Evolutionary conservation across 2,329 filamentous ascomycete species (phyloP), one percentile per base, ranked within the genome.

Genomic region (Aureobasidium leucospermi): DNA sequence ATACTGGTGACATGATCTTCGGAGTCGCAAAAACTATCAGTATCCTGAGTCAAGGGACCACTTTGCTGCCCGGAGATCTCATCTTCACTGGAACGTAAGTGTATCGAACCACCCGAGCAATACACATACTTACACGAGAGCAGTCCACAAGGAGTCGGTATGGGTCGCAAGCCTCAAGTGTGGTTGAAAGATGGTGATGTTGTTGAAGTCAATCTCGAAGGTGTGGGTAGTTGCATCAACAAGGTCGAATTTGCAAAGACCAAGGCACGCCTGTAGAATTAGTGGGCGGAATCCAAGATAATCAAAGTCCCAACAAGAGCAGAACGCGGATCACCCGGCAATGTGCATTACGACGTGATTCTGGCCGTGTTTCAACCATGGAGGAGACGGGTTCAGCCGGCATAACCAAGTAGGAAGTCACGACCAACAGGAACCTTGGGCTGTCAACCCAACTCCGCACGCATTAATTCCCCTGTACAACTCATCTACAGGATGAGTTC

Each of bases 141-240:
- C 56, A 85, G 81, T 9, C 87, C 86, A 0, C 80, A 84, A 62
- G 87, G 87, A 34, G 87, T 90, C 19, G 87, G 85, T 1, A 85
- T 87, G 81, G 87, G 86, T 13, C 79, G 81, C 52, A 85, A 80
- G 59, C 86, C 86, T 3, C 81, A 80, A 60, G 65, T 87, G 9
- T 89, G 86, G 85, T 73, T 90, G 60, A 84, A 85, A 70, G 79
- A 90, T 69, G 85, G 86, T 4, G 87, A 90, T 69, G 73, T 84
- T 23, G 85, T 89, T 19, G 84, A 89, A 68, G 86, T 90, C 52
- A 79, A 78, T 6, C 76, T 90, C 1, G 85, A 89, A 65, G 76
- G 79, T 1, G 83, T 90, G 6, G 87, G 87, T 28, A 80, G 78
- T 13, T 85, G 74, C 64, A 63, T 69, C 52, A 77, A 79, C 66